Evolutionary conservation across 768 basidiomycete genomes (phyloP).

Genomic region (Mycena maculata): DNA sequence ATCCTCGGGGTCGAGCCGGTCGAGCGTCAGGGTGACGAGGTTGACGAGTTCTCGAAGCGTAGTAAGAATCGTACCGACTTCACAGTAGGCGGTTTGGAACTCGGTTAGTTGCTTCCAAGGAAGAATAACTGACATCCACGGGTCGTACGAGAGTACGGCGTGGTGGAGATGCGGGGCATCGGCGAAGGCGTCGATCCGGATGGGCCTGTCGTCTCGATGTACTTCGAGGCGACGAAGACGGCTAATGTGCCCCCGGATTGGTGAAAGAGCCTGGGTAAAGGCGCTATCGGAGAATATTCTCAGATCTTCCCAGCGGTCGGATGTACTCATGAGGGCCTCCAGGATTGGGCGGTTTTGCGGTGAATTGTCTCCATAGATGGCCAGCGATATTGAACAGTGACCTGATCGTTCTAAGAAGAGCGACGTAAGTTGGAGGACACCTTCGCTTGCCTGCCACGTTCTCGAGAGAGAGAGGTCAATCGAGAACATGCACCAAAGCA

Average conservation of each 20-base stretch:
- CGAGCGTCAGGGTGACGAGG: constrained; percentile 9
- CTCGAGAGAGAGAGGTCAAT: not conserved
- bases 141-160: not conserved
- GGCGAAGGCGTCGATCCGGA: not conserved
- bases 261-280: not conserved
- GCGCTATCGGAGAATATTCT: not conserved
- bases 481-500: constrained; percentile 11
- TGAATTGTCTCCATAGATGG: not conserved
- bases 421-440: not conserved
- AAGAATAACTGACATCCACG: not conserved
- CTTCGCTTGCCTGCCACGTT: not conserved
- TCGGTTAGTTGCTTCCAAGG: constrained; percentile 13
- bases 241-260: constrained; percentile 1
- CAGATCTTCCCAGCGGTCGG: constrained; percentile 22
- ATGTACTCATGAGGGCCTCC: not conserved
- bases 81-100: not conserved
- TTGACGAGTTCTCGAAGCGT: not conserved
- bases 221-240: not conserved
- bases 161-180: not conserved
- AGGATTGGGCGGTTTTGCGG: not conserved
- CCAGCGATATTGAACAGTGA: not conserved
- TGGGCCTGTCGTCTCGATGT: not conserved
- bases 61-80: not conserved
- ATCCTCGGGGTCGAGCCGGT: not conserved
- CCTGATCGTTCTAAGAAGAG: constrained; percentile 20